phyloP scores from a whole-genome alignment of 139 green algal species.

The Micromonas commoda region DNA sequence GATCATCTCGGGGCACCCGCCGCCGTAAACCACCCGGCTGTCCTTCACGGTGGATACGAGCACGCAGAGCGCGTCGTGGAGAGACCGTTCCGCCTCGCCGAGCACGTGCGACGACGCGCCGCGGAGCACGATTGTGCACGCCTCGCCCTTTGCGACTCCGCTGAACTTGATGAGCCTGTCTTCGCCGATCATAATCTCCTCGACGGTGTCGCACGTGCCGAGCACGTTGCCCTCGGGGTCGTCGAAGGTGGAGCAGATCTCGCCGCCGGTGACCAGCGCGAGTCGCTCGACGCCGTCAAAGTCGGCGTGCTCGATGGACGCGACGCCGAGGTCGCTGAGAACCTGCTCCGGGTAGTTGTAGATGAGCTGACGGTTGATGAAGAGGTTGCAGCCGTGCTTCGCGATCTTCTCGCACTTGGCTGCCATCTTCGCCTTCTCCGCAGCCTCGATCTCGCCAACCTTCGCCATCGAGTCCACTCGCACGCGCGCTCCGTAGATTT shows the following conservation, averaged over 20 bases:
- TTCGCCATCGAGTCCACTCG: conserved; percentile 78
- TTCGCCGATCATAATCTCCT: conserved; percentile 82
- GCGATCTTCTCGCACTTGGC: conserved; percentile 89
- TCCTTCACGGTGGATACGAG: conserved; percentile 77
- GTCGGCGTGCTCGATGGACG: conserved; percentile 76
- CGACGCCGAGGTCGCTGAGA: conserved; percentile 41
- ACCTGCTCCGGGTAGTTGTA: conserved; percentile 98
- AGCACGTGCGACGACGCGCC: conserved; percentile 89
- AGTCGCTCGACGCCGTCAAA: conserved; percentile 95
- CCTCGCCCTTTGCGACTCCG: conserved; percentile 81
- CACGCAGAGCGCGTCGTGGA: conserved; percentile 98
- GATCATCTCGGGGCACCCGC: conserved; percentile 87
- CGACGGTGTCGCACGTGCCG: conserved; percentile 66
- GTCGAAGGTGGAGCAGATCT: conserved; percentile 96
- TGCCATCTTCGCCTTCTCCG: conserved; percentile 96
- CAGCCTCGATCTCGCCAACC: conserved; percentile 90
- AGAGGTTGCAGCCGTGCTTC: conserved; percentile 87
- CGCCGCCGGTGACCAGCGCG: conserved; percentile 90
- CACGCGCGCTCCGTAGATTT: conserved; percentile 92
- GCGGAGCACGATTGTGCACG: conserved; percentile 94
- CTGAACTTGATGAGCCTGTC: conserved; percentile 95
- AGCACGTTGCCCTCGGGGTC: conserved; percentile 70
- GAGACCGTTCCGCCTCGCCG: conserved; percentile 91
- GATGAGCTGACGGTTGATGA: conserved; percentile 98
- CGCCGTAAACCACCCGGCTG: conserved; percentile 80